Conservation (phyloP, 352 stramenopile species). For the Globisporangium paddicum region DNA sequence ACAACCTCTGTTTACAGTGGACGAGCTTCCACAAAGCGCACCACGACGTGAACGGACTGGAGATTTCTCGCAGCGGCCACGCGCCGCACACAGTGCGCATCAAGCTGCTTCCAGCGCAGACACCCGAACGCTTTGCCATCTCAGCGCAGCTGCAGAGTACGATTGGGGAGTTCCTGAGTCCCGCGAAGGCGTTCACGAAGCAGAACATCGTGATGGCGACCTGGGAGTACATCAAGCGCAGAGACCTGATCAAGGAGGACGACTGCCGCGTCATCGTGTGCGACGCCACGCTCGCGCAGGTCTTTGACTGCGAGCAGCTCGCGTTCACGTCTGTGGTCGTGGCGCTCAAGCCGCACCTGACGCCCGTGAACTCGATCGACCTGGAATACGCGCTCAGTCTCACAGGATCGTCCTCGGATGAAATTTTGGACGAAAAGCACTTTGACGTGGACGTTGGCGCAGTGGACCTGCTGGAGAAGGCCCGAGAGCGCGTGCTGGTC, state of each 20-base stretch:
- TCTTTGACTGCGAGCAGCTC: conserved; percentile 66
- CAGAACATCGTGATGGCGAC: conserved; percentile 66
- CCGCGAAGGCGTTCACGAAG: conserved; percentile 54
- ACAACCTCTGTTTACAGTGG: conserved; percentile 29
- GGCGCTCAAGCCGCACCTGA: conserved; percentile 62
- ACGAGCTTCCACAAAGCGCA: conserved; percentile 72
- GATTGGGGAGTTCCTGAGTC: conserved; percentile 36
- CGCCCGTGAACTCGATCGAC: conserved; percentile 40
- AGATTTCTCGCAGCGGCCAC: conserved; percentile 46
- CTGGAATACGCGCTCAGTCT: conserved; percentile 63
- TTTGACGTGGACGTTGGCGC: conserved; percentile 56
- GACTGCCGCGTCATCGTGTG: conserved; percentile 70
- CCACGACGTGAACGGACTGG: conserved; percentile 53
- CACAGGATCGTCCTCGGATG: conserved; percentile 15
- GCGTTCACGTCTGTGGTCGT: conserved; percentile 68
- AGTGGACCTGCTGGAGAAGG: conserved; percentile 43
- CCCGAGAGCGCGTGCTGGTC: conserved; percentile 26
- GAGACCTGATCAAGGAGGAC: conserved; percentile 77
- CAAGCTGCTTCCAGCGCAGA: conserved; percentile 54
- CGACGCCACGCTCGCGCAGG: conserved; percentile 38
- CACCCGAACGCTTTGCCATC: conserved; percentile 53
- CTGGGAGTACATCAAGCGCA: conserved; percentile 76
- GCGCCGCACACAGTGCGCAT: conserved; percentile 58
- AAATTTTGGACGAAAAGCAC: conserved; percentile 45
- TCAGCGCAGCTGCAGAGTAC: conserved; percentile 35